These are phyloP conservation scores for Venturia nashicola DNA, from an alignment of 2,329 filamentous ascomycete species.

Conservation along the genomic window DNA sequence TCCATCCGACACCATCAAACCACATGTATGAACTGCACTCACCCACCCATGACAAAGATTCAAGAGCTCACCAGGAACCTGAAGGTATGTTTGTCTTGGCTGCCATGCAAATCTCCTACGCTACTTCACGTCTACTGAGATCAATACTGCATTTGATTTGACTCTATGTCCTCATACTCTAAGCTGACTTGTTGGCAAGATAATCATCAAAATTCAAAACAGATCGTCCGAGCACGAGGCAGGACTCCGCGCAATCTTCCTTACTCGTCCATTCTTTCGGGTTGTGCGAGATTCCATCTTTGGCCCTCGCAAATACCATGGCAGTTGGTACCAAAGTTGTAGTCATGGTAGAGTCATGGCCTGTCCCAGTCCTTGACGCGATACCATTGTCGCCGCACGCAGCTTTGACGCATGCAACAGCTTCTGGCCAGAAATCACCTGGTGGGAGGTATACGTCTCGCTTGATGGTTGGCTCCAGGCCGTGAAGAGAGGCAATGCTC, in stretches of 20 bases:
- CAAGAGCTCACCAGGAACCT: too few relatives aligned
- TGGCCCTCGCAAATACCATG: conserved; percentile 56
- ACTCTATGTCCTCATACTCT: neutral
- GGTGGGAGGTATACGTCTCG: conserved; percentile 15
- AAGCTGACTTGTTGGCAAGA: conserved; percentile 12
- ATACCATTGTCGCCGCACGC: conserved; percentile 16
- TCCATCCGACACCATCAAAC: too few relatives aligned
- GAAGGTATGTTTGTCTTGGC: too few relatives aligned
- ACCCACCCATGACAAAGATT: too few relatives aligned
- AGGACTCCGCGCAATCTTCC: conserved; percentile 40
- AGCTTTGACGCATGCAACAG: conserved; percentile 15
- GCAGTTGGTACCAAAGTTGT: conserved; percentile 47
- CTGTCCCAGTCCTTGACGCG: conserved; percentile 17
- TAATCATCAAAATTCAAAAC: conserved; percentile 19
- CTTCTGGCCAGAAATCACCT: conserved; percentile 16
- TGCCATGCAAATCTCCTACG: too few relatives aligned
- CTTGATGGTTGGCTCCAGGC: conserved; percentile 14
- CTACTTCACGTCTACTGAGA: neutral
- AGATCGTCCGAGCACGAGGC: conserved; percentile 16
- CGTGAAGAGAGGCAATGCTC: conserved; percentile 13
- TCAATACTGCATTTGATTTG: neutral
- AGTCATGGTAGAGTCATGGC: conserved; percentile 44
- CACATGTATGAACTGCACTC: too few relatives aligned
- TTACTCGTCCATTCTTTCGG: conserved; percentile 49
- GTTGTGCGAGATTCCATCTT: conserved; percentile 50